These are phyloP conservation scores for Penicillium cataractarum DNA, from an alignment of 495 filamentous ascomycete species.

Conservation along the genomic window DNA sequence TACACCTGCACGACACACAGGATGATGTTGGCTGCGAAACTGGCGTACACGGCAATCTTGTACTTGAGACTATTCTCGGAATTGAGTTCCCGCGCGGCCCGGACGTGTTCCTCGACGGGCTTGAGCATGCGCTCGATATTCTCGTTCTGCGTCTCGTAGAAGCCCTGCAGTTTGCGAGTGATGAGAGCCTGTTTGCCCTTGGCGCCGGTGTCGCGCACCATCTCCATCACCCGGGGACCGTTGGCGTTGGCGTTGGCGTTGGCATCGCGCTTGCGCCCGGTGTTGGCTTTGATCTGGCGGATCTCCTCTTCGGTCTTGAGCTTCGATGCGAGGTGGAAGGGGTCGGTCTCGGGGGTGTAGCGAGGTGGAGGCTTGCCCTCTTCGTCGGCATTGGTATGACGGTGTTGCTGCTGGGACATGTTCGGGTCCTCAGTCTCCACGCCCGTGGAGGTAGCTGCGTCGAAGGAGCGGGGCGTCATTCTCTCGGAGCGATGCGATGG, in stretches of 20 bases:
- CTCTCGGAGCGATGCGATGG: slow-evolving; percentile 27
- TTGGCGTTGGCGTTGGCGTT: too few species aligned
- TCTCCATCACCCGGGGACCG: slow-evolving; percentile 30
- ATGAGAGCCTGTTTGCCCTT: slow-evolving; percentile 37
- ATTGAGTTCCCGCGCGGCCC: slow-evolving; percentile 76
- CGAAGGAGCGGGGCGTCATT: slow-evolving; percentile 28
- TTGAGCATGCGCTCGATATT: slow-evolving; percentile 91
- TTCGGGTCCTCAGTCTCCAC: slow-evolving; percentile 31
- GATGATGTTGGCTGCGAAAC: slow-evolving; percentile 80
- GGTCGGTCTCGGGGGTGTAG: slow-evolving; percentile 70
- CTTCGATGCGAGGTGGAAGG: slow-evolving; percentile 76
- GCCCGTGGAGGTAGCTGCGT: slow-evolving; percentile 43
- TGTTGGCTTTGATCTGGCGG: slow-evolving; percentile 78
- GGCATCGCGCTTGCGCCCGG: slow-evolving; percentile 71
- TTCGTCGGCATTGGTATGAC: slow-evolving; percentile 54
- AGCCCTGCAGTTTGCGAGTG: slow-evolving; percentile 71
- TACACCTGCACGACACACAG: slow-evolving; percentile 84
- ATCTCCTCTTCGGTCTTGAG: slow-evolving; percentile 82
- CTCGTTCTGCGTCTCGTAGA: slow-evolving; percentile 92
- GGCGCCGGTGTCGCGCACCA: slow-evolving; percentile 22
- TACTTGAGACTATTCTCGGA: slow-evolving; percentile 80
- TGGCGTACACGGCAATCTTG: slow-evolving; percentile 89
- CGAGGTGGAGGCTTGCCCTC: slow-evolving; percentile 65
- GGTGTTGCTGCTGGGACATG: slow-evolving; percentile 31
- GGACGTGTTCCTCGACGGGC: slow-evolving; percentile 87